These are phyloP conservation scores for Coriaria nepalensis DNA, from an alignment of 306 rosid genomes.

Conservation along the genomic window DNA sequence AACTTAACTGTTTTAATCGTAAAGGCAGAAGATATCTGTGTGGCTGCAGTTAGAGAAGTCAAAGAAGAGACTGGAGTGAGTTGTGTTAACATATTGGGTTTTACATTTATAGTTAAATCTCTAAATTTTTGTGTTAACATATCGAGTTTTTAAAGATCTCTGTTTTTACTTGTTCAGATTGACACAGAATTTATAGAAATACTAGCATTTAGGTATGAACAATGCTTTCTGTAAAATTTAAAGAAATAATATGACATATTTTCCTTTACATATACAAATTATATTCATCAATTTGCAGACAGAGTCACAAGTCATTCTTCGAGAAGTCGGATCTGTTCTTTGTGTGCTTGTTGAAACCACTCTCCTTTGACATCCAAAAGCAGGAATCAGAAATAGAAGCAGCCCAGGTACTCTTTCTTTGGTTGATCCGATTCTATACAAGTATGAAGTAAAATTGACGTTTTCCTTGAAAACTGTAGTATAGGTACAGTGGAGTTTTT, in stretches of 20 bases:
- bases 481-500: too few species aligned
- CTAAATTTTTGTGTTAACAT: not conserved
- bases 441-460: too few species aligned
- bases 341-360: conserved; percentile 59
- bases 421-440: too few species aligned
- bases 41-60: conserved; percentile 72
- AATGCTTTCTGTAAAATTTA: not conserved
- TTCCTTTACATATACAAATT: not conserved
- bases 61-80: conserved; percentile 94
- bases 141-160: conserved; percentile 9
- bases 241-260: not conserved
- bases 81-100: too few species aligned
- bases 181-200: conserved; percentile 70
- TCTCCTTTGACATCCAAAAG: conserved; percentile 45
- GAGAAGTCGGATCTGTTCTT: conserved; percentile 77
- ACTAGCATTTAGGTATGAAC: conserved; percentile 59
- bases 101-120: too few species aligned
- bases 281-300: conserved; percentile 33
- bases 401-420: conserved; percentile 41
- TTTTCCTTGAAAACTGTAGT: too few species aligned
- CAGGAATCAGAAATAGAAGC: conserved; percentile 73
- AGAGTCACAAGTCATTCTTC: conserved; percentile 56
- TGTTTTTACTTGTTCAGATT: conserved; percentile 43
- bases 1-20: conserved; percentile 10
- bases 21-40: conserved; percentile 78